Evolutionary conservation across 805 yeast species (phyloP), one percentile per base, ranked within the genome.

Genomic region (Saccharomycopsis fodiens): DNA sequence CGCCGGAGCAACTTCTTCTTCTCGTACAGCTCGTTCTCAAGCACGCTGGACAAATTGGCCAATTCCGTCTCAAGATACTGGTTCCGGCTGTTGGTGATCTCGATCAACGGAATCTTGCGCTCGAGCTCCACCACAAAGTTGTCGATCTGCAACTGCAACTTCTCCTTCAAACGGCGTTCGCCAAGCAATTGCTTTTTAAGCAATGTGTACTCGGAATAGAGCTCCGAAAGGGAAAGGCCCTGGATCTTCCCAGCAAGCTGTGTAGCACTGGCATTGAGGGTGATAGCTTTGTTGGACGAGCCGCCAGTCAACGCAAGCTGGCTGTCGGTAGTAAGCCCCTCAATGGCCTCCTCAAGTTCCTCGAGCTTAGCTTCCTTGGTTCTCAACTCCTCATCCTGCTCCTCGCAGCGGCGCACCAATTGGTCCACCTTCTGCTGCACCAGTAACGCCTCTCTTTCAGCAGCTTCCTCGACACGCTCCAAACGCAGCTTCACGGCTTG

Each of bases 121-220:
- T 87, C 94, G 51, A 89, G 67, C 60, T 88, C 96, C 16, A 70
- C 69, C 27, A 88, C 77, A 53, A 91, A 79, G 1, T 70, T 67
- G 54, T 83, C 82, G 47, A 89, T 68, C 60, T 86, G 91, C 30
- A 67, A 61, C 45, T 88, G 84, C 48, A 91, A 68, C 45, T 74
- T 72, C 47, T 77, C 79, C 54, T 85, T 86, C 43, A 83, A 82
- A 15, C 80, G 71, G 55, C 79, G 76, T 61, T 87, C 95, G 44
- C 76, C 72, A 2, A 76, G 70, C 41, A 85, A 65, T 53, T 82
- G 84, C 53, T 74, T 82, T 59, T 78, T 80, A 47, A 85, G 61
- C 45, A 74, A 67, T 50, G 76, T 73, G 55, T 74, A 77, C 54
- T 84, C 91, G 1, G 83, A 61, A 53, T 80, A 77, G 25, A 83